Conservation (phyloP, 345 rosid genomes). For the Combretum micranthum region DNA sequence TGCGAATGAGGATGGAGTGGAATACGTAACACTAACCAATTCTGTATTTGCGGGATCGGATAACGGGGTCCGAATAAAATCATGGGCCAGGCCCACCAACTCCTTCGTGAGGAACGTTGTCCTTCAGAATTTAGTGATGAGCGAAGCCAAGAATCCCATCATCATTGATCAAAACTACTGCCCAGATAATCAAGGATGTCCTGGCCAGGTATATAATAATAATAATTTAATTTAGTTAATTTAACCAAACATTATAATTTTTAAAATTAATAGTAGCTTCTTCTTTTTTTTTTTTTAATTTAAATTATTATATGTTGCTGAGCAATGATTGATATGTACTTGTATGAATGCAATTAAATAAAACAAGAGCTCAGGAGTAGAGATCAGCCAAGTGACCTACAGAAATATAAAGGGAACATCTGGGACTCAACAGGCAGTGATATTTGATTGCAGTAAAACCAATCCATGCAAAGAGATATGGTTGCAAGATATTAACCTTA, state of each 20-base stretch:
- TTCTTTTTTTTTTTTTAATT: too few species aligned
- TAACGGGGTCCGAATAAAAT: slow-evolving; percentile 63
- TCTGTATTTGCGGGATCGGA: slow-evolving; percentile 31
- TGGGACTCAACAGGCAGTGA: slow-evolving; percentile 22
- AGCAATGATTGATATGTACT: too few species aligned
- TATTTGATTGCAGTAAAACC: slow-evolving; percentile 26
- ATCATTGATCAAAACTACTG: slow-evolving; percentile 41
- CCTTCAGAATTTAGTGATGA: slow-evolving; percentile 49
- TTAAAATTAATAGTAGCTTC: too few species aligned
- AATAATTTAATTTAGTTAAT: too few species aligned
- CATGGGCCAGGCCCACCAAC: slow-evolving; percentile 57
- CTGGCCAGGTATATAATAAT: slow-evolving; percentile 26
- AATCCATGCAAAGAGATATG: slow-evolving; percentile 27
- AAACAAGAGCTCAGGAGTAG: slow-evolving; percentile 35
- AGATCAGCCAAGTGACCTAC: slow-evolving; percentile 27
- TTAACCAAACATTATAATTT: too few species aligned
- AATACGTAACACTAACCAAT: slow-evolving; percentile 43
- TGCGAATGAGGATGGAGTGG: slow-evolving; percentile 42
- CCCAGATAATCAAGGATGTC: slow-evolving; percentile 20
- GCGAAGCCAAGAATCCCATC: slow-evolving; percentile 47
- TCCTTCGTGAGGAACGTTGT: slow-evolving; percentile 48
- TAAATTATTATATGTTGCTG: too few species aligned
- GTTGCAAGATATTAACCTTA: slow-evolving; percentile 28
- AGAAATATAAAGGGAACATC: slow-evolving; percentile 39
- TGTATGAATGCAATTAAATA: too few species aligned